Base-by-base conservation (phyloP, 2,329 filamentous ascomycete genomes). In the Sclerotiophoma versabilis region DNA sequence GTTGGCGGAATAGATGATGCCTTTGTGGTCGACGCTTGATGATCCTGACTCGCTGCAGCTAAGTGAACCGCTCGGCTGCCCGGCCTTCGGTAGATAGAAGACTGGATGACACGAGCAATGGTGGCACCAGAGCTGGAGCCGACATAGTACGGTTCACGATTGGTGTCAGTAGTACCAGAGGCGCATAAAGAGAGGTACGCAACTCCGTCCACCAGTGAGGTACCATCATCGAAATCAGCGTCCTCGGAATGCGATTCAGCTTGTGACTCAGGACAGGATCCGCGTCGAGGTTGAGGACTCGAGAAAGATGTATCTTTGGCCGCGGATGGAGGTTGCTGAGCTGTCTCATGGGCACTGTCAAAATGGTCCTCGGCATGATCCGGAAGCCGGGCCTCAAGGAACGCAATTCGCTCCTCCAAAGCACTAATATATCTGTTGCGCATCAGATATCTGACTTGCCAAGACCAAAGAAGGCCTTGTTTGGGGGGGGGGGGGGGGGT, bases 141-240 rank as follows among this genome's bases (percentile, higher is more conserved):
- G 23, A 69, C 62, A 41, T 69, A 69, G 47, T 62, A 68, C 6
- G 65, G 66, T 36, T 66, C 65, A 30, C 54, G 57, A 2, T 54
- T 55, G 15, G 59, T 56, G 33, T 68, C 64, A 27, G 64, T 68
- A 1, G 63, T 64, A 11, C 66, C 66, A 36, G 66, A 66, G 8
- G 66, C 66, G 26, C 66, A 68, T 2, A 69, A 48, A 30, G 66
- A 69, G 17, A 69, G 58, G 26, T 69, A 69, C 5, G 66, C 66
- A 9, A 69, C 66, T 19, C 66, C 66, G 43, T 69, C 60, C 11
- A 69, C 59, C 7, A 69, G 49, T 4, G 63, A 65, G 15, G 58
- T 63, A 7, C 59, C 55, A 15, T 66, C 65, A n/a, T 66, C 65
- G 32, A 59, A 51, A n/a, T 54, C 56, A n/a, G 43, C 14, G 12